Percentiles rank a stretch among this genome's conserved stretches.
Conservation (phyloP, 306 rosid genomes). For the Pterocarpus macrocarpus region DNA sequence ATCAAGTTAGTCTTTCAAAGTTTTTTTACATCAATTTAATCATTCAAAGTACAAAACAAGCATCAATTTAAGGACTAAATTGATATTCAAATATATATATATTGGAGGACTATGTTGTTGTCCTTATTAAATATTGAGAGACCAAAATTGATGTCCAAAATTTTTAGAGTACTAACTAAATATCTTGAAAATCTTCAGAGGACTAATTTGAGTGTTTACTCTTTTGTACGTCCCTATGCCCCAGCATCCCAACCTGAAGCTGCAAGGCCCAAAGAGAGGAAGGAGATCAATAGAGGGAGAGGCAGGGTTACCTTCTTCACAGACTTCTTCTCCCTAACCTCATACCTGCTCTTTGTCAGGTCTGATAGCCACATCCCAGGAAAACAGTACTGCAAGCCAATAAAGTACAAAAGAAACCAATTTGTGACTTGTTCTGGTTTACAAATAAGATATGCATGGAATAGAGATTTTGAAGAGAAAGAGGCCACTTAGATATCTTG, state of each 20-base stretch:
- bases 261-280: background rate
- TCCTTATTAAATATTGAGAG: background rate
- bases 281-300: background rate
- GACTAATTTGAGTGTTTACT: background rate
- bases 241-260: conserved; percentile 5
- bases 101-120: background rate
- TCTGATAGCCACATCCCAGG: conserved; percentile 87
- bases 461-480: background rate
- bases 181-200: background rate
- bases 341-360: conserved; percentile 76
- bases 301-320: conserved; percentile 71
- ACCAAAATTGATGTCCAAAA: background rate
- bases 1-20: background rate
- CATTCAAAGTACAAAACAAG: background rate
- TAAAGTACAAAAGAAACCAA: conserved; percentile 11
- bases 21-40: background rate
- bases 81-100: background rate
- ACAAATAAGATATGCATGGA: conserved; percentile 14
- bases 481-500: background rate
- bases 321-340: conserved; percentile 82
- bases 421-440: conserved; percentile 3
- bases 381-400: conserved; percentile 69
- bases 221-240: background rate
- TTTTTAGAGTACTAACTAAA: background rate
- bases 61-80: background rate